A percentile compares a stretch with the other conserved stretches of the same genome.
Evolutionary conservation across 2,329 filamentous ascomycete genomes (phyloP).

Genomic region (Fusarium brevicatenulatum): DNA sequence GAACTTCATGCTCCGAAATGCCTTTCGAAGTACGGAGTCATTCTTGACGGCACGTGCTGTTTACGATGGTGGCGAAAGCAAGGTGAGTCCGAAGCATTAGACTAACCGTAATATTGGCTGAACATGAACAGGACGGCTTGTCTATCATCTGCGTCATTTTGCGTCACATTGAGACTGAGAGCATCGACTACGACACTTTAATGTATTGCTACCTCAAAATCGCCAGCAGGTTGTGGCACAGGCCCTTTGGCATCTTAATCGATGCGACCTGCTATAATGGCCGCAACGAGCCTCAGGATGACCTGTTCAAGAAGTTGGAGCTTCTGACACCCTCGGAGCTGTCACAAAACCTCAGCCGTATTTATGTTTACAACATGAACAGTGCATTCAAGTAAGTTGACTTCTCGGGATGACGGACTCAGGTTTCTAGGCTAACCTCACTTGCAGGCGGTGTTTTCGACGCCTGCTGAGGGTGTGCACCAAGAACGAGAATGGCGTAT

Average conservation of each 20-base stretch:
- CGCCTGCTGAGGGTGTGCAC: conserved; percentile 70
- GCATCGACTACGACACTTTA: conserved; percentile 72
- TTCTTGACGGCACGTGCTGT: conserved; percentile 72
- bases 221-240: conserved; percentile 75
- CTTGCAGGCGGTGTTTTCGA: conserved; percentile 67
- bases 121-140: conserved; percentile 66
- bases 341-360: conserved; percentile 65
- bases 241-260: conserved; percentile 73
- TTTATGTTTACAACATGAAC: conserved; percentile 81
- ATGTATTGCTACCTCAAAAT: conserved; percentile 77
- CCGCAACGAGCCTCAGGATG: conserved; percentile 73
- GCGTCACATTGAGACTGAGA: conserved; percentile 72
- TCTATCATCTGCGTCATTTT: conserved; percentile 76
- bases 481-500: conserved; percentile 68
- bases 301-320: conserved; percentile 71
- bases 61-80: conserved; percentile 77
- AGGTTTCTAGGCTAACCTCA: conserved; percentile 2
- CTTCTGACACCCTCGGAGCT: conserved; percentile 71
- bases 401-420: no score
- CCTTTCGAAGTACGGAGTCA: conserved; percentile 72
- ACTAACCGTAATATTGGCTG: background rate
- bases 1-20: conserved; percentile 77
- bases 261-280: conserved; percentile 77
- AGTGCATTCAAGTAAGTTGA: conserved; percentile 67
- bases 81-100: conserved; percentile 52